Percentiles rank a stretch among this genome's conserved stretches.
These are phyloP conservation scores for Tricholoma furcatifolium DNA, from an alignment of 768 basidiomycete genomes.

Conservation along the genomic window DNA sequence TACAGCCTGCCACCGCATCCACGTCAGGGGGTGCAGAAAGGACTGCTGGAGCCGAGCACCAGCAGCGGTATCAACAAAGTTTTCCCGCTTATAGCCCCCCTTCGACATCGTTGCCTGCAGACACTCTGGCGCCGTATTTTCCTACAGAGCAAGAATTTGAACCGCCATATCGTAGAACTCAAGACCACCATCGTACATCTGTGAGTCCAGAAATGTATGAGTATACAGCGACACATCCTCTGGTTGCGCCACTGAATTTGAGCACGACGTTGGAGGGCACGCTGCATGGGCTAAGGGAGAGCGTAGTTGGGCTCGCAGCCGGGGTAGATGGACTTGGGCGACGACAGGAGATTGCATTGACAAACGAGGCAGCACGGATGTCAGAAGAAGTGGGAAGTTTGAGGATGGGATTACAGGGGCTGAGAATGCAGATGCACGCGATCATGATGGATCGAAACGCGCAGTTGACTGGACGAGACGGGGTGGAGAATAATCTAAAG, in stretches of 20 bases:
- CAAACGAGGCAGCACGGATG: slow-evolving; percentile 68
- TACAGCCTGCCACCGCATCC: slow-evolving; percentile 23
- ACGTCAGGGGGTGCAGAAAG: slow-evolving; percentile 21
- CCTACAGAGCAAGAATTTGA: slow-evolving; percentile 15
- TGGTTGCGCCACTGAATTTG: slow-evolving; percentile 62
- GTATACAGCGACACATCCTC: slow-evolving; percentile 9
- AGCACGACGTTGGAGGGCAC: slow-evolving; percentile 65
- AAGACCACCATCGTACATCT: neutral
- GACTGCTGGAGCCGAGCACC: neutral
- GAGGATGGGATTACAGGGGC: slow-evolving; percentile 66
- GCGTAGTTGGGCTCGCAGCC: slow-evolving; percentile 56
- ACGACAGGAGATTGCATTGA: slow-evolving; percentile 62
- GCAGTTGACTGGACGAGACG: slow-evolving; percentile 46
- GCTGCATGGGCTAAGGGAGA: slow-evolving; percentile 54
- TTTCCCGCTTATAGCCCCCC: neutral
- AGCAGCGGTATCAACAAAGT: slow-evolving; percentile 1
- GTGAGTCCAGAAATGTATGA: slow-evolving; percentile 4
- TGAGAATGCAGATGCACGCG: slow-evolving; percentile 76
- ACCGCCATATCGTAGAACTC: slow-evolving; percentile 1
- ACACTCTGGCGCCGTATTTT: slow-evolving; percentile 20
- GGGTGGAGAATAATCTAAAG: slow-evolving; percentile 16
- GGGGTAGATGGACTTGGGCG: slow-evolving; percentile 62
- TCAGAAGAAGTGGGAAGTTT: slow-evolving; percentile 74
- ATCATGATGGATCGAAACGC: slow-evolving; percentile 79
- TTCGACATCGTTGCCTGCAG: slow-evolving; percentile 2